Base-by-base conservation (phyloP, 2,329 filamentous ascomycete genomes). In the Penicillium corylophilum region DNA sequence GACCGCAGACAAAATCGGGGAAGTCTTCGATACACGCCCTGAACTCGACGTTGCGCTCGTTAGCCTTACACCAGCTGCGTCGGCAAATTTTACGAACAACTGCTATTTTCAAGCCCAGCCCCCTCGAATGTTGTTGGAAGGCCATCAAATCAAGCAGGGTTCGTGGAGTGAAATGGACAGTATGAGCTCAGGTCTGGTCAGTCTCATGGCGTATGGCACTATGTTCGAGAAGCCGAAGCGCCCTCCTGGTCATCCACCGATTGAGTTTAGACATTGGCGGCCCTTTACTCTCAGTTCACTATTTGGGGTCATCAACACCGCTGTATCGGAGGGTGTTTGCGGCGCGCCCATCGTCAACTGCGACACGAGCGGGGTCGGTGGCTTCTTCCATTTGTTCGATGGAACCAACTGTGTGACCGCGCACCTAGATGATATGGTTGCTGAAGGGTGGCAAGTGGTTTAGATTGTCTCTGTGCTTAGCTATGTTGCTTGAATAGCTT, bases 51-150 rank as follows among this genome's bases (percentile, higher is more conserved):
- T 56, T 13, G 45, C 44, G 22, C 39, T 56, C 16, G 48, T 49
- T 10, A 44, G 39, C 2, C 51, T 56, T 5, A 51, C 44, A 36
- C 48, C 47, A 31, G 44, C 41, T 22, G 44, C 51, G 16, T 49
- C 41, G 4, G 35, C 36, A 13, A 48, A 28, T 24, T 56, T 48
- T 28, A 49, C 29, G 10, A 56, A 56, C 18, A n/a, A 16, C 12
- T 54, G 28, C 16, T 50, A 51, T 38, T 56, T 56, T 22, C 51
- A 54, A 44, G 48, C 54, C 5, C 20, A 56, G 44, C 41, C 51
- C n/a, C 45, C 45, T 29, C 22, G 26, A 13, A 23, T 12, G 5
- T 33, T 54, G 8, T 12, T 46, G 24, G 26, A 44, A 44, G 41
- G 41, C 26, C n/a, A 44, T 31, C 24, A 44, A 20, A 44, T 44